phyloP scores from a whole-genome alignment of 495 filamentous ascomycete species.

The Aspergillus homomorphus region DNA sequence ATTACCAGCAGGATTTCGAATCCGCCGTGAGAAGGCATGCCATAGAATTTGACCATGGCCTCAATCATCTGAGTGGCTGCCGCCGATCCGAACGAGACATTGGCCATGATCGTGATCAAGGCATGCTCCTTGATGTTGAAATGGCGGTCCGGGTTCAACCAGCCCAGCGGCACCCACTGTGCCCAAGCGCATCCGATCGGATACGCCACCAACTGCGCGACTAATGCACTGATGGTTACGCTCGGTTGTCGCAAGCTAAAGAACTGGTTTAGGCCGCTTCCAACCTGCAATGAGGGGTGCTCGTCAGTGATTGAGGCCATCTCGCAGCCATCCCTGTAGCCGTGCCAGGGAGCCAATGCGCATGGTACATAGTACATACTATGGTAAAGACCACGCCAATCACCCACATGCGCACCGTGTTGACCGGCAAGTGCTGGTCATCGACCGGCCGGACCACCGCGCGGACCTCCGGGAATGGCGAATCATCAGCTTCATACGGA shows the following conservation, averaged over 20 bases:
- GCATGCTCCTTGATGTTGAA: constrained; percentile 83
- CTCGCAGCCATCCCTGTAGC: background rate
- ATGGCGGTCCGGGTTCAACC: constrained; percentile 63
- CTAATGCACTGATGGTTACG: constrained; percentile 63
- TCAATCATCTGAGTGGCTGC: constrained; percentile 69
- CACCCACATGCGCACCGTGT: constrained; percentile 70
- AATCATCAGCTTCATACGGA: constrained; percentile 56
- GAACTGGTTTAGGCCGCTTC: constrained; percentile 68
- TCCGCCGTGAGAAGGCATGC: constrained; percentile 61
- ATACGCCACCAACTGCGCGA: constrained; percentile 70
- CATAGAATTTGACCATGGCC: constrained; percentile 64
- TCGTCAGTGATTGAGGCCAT: background rate
- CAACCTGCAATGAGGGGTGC: constrained; percentile 32
- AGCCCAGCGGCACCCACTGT: constrained; percentile 50
- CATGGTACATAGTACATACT: constrained; percentile 34
- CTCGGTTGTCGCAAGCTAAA: constrained; percentile 60
- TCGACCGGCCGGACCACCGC: constrained; percentile 51
- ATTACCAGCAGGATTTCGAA: constrained; percentile 68
- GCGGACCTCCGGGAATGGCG: constrained; percentile 65
- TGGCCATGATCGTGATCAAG: constrained; percentile 72
- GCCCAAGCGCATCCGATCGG: constrained; percentile 63
- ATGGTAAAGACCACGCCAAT: constrained; percentile 67
- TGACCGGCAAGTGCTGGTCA: constrained; percentile 62
- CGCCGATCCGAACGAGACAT: constrained; percentile 58
- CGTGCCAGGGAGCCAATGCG: background rate